Evolutionary conservation across 129 eudicot species (phyloP), one percentile per base, ranked within the genome.

Genomic region (Escallonia rubra): DNA sequence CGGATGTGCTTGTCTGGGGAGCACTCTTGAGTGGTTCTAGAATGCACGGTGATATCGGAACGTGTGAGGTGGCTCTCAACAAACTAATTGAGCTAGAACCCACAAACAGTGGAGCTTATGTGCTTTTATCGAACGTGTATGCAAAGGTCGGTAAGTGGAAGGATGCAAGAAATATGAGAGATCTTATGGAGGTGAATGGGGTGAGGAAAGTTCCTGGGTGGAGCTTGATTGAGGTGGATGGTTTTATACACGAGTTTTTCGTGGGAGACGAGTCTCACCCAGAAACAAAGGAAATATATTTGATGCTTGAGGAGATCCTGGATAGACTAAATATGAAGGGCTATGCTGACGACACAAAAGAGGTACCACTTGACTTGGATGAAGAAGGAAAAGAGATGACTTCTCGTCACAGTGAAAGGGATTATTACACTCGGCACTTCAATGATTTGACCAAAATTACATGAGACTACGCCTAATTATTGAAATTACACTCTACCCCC

Each of bases 121-220:
- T 81, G 60, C 86, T 81, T 42, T 57, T 82, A 73, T 82, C 87
- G 0, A 82, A 78, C 60, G 81, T 75, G 16, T 75, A 79, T 45
- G 84, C 87, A 44, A 82, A 75, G 46, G 68, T 70, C 5, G 81
- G 83, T 34, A 75, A 79, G 56, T 82, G 87, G 84, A 76, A 82
- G 43, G 84, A 82, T 23, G 81, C 75, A 43, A 52, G 65, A 40
- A 66, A 52, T 45, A 60, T 72, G 14, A 64, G 87, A 55, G 76
- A 82, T 15, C 39, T 62, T 4, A 82, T 82, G 84, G 65, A 61
- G 41, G 47, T 53, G 59, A 78, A 72, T 40, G 81, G 84, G 64
- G 56, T 82, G 5, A 82, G 53, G 69, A 82, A 82, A 66, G 63
- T 82, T 44, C 81, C 76, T 4, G 87, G 87, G 61, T 82, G 87